Conservation (phyloP, 1,284 basidiomycete species). For the Earliella scabrosa region DNA sequence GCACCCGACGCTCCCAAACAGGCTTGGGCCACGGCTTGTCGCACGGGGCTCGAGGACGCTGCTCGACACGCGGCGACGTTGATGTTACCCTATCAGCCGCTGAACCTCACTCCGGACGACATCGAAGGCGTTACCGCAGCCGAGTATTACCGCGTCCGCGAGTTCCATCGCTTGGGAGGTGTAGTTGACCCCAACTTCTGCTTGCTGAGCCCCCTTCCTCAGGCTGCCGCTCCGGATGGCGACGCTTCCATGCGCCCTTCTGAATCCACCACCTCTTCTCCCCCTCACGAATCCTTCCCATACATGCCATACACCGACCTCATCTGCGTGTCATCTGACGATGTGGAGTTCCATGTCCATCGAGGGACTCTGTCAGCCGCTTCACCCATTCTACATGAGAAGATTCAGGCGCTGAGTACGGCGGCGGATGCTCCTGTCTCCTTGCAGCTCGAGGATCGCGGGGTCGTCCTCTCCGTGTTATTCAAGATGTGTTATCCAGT, state of each 20-base stretch:
- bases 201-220: too few relatives aligned
- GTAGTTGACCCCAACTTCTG: neutral
- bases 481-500: neutral
- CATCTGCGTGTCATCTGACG: neutral
- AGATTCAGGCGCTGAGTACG: neutral
- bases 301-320: neutral
- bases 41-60: neutral
- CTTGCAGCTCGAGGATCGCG: neutral
- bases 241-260: too few relatives aligned
- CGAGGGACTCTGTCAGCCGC: neutral
- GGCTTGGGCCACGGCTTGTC: neutral
- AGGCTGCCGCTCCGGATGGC: too few relatives aligned
- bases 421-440: neutral
- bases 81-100: too few relatives aligned
- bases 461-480: neutral
- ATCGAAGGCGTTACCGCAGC: neutral
- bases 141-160: conserved; percentile 3
- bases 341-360: neutral
- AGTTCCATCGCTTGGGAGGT: neutral
- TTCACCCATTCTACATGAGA: neutral
- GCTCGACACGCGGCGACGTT: neutral
- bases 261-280: too few relatives aligned
- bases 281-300: neutral
- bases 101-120: too few relatives aligned
- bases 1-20: neutral